These are phyloP conservation scores for thale cress (Arabidopsis thaliana) DNA, from an alignment of 345 rosid genomes.

Conservation along the genomic window TAIR10.1 NC_003075.7:5971001-5971500, in stretches of 20 bases:
- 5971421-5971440: neutral
- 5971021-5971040: slow-evolving; percentile 20
- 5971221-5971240: neutral
- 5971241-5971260: slow-evolving; percentile 33
- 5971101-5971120: neutral
- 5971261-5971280: slow-evolving; percentile 23
- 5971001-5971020: slow-evolving; percentile 16
- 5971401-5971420: neutral
- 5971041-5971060: neutral
- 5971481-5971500: too few species aligned
- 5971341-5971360: neutral
- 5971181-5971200: slow-evolving; percentile 37
- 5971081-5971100: neutral
- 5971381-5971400: neutral
- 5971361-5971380: neutral
- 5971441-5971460: too few species aligned
- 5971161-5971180: slow-evolving; percentile 31
- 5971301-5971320: neutral
- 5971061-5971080: slow-evolving; percentile 19
- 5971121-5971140: neutral
- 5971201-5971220: slow-evolving; percentile 14
- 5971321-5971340: neutral
- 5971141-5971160: slow-evolving; percentile 32
- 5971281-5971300: slow-evolving; percentile 31
- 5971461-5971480: too few species aligned